Conservation (phyloP, 2,329 filamentous ascomycete species). For the Aspergillus quadrilineatus region DNA sequence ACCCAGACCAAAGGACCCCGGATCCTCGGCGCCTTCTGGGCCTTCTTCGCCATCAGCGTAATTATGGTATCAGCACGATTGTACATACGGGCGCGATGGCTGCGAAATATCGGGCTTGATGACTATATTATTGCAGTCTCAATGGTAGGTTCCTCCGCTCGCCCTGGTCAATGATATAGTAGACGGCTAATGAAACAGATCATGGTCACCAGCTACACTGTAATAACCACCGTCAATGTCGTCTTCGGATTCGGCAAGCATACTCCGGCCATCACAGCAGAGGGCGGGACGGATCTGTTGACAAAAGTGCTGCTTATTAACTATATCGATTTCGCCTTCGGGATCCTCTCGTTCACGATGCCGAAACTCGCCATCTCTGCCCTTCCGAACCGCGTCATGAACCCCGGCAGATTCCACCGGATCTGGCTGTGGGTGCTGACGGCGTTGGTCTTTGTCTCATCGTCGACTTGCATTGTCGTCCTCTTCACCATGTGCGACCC, state of each 20-base stretch:
- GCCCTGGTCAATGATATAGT: neutral
- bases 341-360: slow-evolving; percentile 29
- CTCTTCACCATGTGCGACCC: slow-evolving; percentile 48
- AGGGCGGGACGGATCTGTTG: slow-evolving; percentile 12
- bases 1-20: slow-evolving; percentile 35
- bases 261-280: slow-evolving; percentile 30
- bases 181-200: slow-evolving; percentile 1
- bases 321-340: slow-evolving; percentile 27
- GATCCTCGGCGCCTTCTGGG: slow-evolving; percentile 34
- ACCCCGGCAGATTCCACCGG: slow-evolving; percentile 22
- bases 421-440: slow-evolving; percentile 31
- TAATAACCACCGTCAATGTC: slow-evolving; percentile 38
- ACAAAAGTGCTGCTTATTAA: slow-evolving; percentile 21
- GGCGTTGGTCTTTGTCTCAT: slow-evolving; percentile 28
- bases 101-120: slow-evolving; percentile 36
- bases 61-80: slow-evolving; percentile 35
- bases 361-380: slow-evolving; percentile 32
- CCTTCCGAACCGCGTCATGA: slow-evolving; percentile 29
- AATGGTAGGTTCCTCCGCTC: slow-evolving; percentile 26
- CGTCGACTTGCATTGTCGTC: slow-evolving; percentile 41
- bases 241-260: slow-evolving; percentile 43
- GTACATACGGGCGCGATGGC: slow-evolving; percentile 32
- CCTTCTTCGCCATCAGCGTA: slow-evolving; percentile 31
- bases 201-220: slow-evolving; percentile 14
- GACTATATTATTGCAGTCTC: slow-evolving; percentile 39